Evolutionary conservation across 1,284 basidiomycete species (phyloP).

Genomic region (Hemileia vastatrix): DNA sequence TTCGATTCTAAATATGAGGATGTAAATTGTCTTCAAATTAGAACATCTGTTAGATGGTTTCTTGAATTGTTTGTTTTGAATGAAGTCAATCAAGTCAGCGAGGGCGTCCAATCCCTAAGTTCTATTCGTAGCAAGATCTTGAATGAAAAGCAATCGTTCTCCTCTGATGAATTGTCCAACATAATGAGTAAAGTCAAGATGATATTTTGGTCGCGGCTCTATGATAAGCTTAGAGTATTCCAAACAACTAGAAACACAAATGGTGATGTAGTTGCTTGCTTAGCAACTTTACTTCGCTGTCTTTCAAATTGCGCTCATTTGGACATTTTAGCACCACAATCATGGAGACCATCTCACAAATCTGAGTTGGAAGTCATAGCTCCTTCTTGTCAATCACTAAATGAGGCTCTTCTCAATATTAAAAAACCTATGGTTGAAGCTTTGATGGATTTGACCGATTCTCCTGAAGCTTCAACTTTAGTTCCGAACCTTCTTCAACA

Average conservation of each 20-base stretch:
- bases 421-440: conserved; percentile 15
- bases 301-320: conserved; percentile 21
- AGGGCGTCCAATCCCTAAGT: conserved; percentile 6
- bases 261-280: conserved; percentile 1
- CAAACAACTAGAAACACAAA: conserved; percentile 4
- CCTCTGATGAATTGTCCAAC: conserved; percentile 8
- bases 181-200: conserved; percentile 5
- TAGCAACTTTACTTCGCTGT: conserved; percentile 15
- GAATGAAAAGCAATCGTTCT: neutral
- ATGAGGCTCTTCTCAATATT: conserved; percentile 8
- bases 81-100: neutral
- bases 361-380: neutral
- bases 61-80: conserved; percentile 4
- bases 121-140: neutral
- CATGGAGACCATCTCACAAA: conserved; percentile 12
- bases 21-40: neutral
- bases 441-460: conserved; percentile 16
- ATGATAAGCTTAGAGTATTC: conserved; percentile 7
- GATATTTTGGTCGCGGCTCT: conserved; percentile 14
- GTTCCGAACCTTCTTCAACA: conserved; percentile 4
- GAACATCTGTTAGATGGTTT: neutral
- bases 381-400: conserved; percentile 9
- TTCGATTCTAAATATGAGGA: neutral
- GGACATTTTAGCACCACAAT: conserved; percentile 2
- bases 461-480: conserved; percentile 10